phyloP scores from a whole-genome alignment of 2,329 filamentous ascomycete species.

The Grosmannia clavigera region DNA sequence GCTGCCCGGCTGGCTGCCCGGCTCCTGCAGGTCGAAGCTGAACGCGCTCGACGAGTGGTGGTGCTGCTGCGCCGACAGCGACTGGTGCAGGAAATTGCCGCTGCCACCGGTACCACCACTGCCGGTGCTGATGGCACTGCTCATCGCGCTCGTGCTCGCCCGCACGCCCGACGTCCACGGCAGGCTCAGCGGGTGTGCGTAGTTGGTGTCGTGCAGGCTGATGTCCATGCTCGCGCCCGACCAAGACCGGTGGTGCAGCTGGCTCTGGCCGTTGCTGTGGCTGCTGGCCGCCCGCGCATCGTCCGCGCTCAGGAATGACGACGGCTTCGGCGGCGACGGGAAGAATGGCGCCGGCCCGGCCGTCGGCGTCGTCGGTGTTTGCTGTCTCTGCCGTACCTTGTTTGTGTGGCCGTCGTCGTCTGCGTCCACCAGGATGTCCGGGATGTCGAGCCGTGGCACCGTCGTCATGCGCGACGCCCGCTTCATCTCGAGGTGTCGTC shows the following conservation, averaged over 20 bases:
- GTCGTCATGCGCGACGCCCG: conserved; percentile 63
- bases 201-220: conserved; percentile 28
- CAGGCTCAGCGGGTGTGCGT: conserved; percentile 39
- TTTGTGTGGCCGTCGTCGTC: conserved; percentile 34
- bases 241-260: conserved; percentile 25
- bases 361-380: neutral
- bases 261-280: conserved; percentile 4
- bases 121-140: neutral
- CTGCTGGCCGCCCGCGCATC: conserved; percentile 11
- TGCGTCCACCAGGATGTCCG: conserved; percentile 83
- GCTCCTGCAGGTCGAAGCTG: conserved; percentile 45
- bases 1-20: conserved; percentile 12
- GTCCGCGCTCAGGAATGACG: conserved; percentile 24
- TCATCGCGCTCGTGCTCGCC: neutral
- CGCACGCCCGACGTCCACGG: conserved; percentile 24
- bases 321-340: conserved; percentile 9
- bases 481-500: conserved; percentile 60
- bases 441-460: conserved; percentile 69
- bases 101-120: neutral
- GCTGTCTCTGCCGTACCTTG: neutral
- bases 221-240: conserved; percentile 29
- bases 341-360: conserved; percentile 3
- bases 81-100: neutral
- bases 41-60: conserved; percentile 39
- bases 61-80: conserved; percentile 11